These are phyloP conservation scores for Haberlea rhodopensis DNA, from an alignment of 257 asterid genomes.

Conservation along the genomic window DNA sequence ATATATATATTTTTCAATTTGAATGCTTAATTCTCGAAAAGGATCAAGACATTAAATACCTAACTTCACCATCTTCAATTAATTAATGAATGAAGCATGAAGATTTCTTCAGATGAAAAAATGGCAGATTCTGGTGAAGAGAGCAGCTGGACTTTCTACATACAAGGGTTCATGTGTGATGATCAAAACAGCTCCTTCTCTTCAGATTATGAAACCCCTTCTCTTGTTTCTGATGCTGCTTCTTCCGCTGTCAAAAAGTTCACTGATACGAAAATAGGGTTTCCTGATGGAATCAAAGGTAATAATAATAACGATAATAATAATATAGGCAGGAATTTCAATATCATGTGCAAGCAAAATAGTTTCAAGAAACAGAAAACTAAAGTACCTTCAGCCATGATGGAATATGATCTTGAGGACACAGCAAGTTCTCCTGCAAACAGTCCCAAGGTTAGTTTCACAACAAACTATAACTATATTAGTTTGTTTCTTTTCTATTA, in stretches of 20 bases:
- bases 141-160: conserved; percentile 81
- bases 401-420: conserved; percentile 59
- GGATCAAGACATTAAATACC: conserved; percentile 7
- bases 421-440: conserved; percentile 80
- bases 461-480: no score
- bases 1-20: not conserved
- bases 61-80: not conserved
- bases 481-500: no score
- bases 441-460: conserved; percentile 55
- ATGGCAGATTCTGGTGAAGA: conserved; percentile 50
- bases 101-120: conserved; percentile 16
- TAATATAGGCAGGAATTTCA: not conserved
- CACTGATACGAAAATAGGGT: conserved; percentile 5
- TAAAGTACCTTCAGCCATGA: conserved; percentile 17
- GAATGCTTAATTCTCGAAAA: conserved; percentile 5
- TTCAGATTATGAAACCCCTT: conserved; percentile 41
- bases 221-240: conserved; percentile 61
- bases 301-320: not conserved
- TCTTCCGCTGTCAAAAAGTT: conserved; percentile 46
- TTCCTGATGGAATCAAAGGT: conserved; percentile 9
- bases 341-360: conserved; percentile 22
- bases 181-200: conserved; percentile 15
- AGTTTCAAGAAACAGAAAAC: conserved; percentile 53
- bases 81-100: conserved; percentile 4
- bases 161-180: conserved; percentile 49